Evolutionary conservation across 352 stramenopile species (phyloP), one percentile per base, ranked within the genome.

Genomic region (Globisporangium solare): DNA sequence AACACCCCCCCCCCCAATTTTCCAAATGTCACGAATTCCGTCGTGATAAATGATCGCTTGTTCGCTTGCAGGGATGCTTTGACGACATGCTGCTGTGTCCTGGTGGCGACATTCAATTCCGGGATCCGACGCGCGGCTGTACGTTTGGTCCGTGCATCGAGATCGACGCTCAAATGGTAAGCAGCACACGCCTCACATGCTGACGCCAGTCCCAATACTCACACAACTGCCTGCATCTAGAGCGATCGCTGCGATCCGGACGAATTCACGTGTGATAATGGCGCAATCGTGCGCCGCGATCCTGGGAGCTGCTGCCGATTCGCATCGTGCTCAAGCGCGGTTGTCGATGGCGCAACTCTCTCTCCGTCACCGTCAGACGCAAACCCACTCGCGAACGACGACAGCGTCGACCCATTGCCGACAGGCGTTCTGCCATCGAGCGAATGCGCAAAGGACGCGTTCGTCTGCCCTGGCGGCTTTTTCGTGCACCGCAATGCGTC

Each of bases 231-330:
- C 31, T 20, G 43, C 5, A 31, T 24, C 18, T 10, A 59, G 53
- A 32, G 46, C 35, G 31, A 41, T 6, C 40, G 35, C 46, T 60
- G 54, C 21, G 45, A 47, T 40, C 17, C 46, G 1, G 42, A 52
- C 13, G 45, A 22, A 0, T 60, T 43, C 45, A 47, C 14, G 11
- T 60, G 54, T 27, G 54, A 40, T 20, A 60, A 60, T 49, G 54
- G 45, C 20, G 54, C 51, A 18, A 47, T 60, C 22, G 54, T 60
- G 43, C 51, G 48, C 18, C 54, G 54, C 54, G 54, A 54, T 14
- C 10, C 35, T 17, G 20, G 13, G 12, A 53, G 22, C 32, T 20
- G 22, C n/a, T 60, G 46, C 22, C 24, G n/a, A 15, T 60, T 60
- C 35, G 17, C 22, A 7, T 2, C 46, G 17, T 60, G 54, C 21